These are phyloP conservation scores for Fimicolochytrium jonesii DNA, from an alignment of 192 early-diverging fungal genomes.

Conservation along the genomic window DNA sequence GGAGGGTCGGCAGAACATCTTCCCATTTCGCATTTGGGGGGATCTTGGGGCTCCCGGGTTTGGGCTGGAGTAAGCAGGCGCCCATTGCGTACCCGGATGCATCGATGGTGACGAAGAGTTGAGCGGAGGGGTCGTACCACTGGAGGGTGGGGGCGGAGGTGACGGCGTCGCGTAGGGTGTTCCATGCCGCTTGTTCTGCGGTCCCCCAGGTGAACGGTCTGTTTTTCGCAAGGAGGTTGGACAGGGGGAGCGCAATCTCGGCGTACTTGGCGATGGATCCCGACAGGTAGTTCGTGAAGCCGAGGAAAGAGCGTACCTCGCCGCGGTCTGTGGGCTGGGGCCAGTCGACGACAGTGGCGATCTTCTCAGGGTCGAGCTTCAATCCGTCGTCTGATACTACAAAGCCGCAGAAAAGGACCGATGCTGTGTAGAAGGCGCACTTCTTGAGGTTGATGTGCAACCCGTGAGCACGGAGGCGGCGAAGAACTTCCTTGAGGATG, in stretches of 20 bases:
- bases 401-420: constrained; percentile 33
- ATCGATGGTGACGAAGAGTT: not conserved
- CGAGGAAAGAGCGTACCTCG: constrained; percentile 12
- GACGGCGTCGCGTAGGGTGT: not conserved
- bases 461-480: constrained; percentile 20
- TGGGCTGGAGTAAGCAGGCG: not conserved
- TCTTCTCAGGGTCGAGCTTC: constrained; percentile 3
- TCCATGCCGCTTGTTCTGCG: constrained; percentile 2
- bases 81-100: constrained; percentile 3
- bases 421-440: constrained; percentile 18
- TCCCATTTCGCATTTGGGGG: not conserved
- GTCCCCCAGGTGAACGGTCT: not conserved
- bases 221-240: constrained; percentile 1
- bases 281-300: constrained; percentile 11
- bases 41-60: too few species aligned
- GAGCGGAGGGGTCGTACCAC: not conserved
- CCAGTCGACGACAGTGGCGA: constrained; percentile 20
- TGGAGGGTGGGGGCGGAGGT: constrained; percentile 12
- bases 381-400: constrained; percentile 33
- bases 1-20: not conserved
- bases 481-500: constrained; percentile 21
- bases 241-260: constrained; percentile 5
- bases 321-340: not conserved
- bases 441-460: constrained; percentile 37
- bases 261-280: constrained; percentile 8